phyloP scores from a whole-genome alignment of 768 basidiomycete genomes.

The Candolleomyces eurysporus region DNA sequence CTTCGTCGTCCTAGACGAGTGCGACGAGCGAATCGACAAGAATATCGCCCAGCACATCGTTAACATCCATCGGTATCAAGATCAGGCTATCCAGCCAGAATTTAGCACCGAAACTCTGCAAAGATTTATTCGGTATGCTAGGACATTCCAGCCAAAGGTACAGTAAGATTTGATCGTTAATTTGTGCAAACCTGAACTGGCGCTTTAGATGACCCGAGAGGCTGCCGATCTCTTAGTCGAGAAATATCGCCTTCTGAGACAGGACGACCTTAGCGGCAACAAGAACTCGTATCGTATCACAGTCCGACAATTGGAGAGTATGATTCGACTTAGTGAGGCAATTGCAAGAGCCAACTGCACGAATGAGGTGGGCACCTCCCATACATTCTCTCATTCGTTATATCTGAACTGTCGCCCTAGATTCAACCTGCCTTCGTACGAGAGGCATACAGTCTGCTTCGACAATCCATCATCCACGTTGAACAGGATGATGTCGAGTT shows the following conservation, averaged over 20 bases:
- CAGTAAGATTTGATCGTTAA: conserved; percentile 11
- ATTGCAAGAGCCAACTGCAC: conserved; percentile 97
- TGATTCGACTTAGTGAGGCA: conserved; percentile 97
- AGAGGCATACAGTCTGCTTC: conserved; percentile 90
- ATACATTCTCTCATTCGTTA: neutral
- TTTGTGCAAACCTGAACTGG: conserved; percentile 6
- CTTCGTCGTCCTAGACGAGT: conserved; percentile 97
- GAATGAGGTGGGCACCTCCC: conserved; percentile 60
- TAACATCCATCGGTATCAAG: conserved; percentile 93
- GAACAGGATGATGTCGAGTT: conserved; percentile 99
- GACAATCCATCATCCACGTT: conserved; percentile 98
- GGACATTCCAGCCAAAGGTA: conserved; percentile 98
- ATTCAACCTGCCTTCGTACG: conserved; percentile 93
- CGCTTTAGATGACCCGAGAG: conserved; percentile 78
- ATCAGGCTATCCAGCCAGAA: conserved; percentile 93
- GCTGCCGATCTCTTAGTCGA: conserved; percentile 92
- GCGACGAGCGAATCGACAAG: conserved; percentile 87
- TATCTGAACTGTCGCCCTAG: conserved; percentile 33
- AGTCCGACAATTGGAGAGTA: conserved; percentile 95
- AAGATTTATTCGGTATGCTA: conserved; percentile 93
- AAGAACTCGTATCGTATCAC: conserved; percentile 96
- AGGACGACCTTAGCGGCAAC: conserved; percentile 90
- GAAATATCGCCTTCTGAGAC: conserved; percentile 88
- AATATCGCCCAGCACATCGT: conserved; percentile 97
- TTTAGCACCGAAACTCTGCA: conserved; percentile 97